Conservation (phyloP, 139 green algal genomes). For the Auxenochlorella protothecoides region DNA sequence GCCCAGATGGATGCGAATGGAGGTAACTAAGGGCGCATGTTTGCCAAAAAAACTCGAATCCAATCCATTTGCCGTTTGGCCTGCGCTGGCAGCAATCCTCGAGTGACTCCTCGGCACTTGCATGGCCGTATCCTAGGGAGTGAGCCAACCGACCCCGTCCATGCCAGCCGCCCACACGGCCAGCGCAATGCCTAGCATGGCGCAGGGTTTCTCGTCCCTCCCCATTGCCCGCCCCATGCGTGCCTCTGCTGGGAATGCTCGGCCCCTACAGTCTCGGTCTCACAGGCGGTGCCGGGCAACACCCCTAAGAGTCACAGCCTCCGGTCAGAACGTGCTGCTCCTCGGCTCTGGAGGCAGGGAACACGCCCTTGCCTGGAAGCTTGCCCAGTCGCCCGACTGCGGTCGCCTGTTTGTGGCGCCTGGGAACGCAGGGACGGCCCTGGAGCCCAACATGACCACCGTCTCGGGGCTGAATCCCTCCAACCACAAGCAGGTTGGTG, state of each 20-base stretch:
- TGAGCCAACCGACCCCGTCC: too few relatives aligned
- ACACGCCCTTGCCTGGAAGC: constrained; percentile 80
- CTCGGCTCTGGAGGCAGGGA: constrained; percentile 79
- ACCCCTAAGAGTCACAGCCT: constrained; percentile 11
- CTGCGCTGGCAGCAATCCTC: too few relatives aligned
- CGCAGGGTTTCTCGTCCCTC: too few relatives aligned
- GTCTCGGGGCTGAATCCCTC: constrained; percentile 33
- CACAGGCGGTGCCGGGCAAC: neutral
- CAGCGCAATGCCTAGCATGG: too few relatives aligned
- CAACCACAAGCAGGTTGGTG: constrained; percentile 34
- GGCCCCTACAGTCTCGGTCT: too few relatives aligned
- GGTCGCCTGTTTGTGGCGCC: constrained; percentile 62
- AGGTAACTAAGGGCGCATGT: too few relatives aligned
- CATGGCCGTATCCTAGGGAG: too few relatives aligned
- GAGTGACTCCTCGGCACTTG: too few relatives aligned
- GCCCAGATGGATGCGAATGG: too few relatives aligned
- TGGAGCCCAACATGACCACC: constrained; percentile 45
- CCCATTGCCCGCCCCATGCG: neutral
- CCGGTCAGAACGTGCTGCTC: constrained; percentile 66
- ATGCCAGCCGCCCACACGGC: too few relatives aligned
- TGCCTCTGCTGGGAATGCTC: neutral
- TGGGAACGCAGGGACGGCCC: constrained; percentile 72
- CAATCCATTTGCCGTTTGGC: too few relatives aligned
- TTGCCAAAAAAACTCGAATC: too few relatives aligned
- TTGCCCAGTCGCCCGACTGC: constrained; percentile 54